Evolutionary conservation across 805 yeast genomes (phyloP).

Genomic region (Myxozyma kluyveri): DNA sequence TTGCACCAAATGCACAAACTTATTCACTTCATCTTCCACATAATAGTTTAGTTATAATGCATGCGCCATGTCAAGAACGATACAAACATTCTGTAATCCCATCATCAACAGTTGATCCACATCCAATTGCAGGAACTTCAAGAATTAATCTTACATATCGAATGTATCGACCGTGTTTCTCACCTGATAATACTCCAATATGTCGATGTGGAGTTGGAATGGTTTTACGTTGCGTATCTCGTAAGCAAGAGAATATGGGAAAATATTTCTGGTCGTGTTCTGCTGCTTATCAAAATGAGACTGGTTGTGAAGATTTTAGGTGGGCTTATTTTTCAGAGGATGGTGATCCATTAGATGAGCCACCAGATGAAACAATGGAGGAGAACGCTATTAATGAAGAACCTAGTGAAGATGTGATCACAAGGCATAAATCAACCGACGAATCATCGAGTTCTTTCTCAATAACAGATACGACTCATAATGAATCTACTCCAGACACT

Average conservation of each 20-base stretch:
- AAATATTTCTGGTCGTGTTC: conserved; percentile 32
- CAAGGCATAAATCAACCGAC: no score
- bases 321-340: conserved; percentile 23
- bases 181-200: conserved; percentile 39
- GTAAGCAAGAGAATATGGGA: conserved; percentile 13
- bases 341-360: conserved; percentile 14
- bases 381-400: no score
- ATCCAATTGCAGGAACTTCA: conserved; percentile 49
- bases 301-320: conserved; percentile 21
- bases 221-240: conserved; percentile 27
- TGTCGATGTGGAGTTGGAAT: conserved; percentile 45
- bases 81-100: conserved; percentile 65
- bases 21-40: conserved; percentile 64
- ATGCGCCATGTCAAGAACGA: conserved; percentile 75
- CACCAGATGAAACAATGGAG: background rate
- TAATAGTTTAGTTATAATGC: conserved; percentile 68
- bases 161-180: conserved; percentile 46
- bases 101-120: conserved; percentile 42
- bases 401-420: no score
- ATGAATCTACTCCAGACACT: no score
- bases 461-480: no score
- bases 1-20: conserved; percentile 32
- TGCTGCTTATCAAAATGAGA: conserved; percentile 25
- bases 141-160: conserved; percentile 69
- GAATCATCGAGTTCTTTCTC: no score